A percentile compares a stretch with the other conserved stretches of the same genome.
These are phyloP conservation scores for Neonectria punicea DNA, from an alignment of 2,329 filamentous ascomycete genomes.

Conservation along the genomic window DNA sequence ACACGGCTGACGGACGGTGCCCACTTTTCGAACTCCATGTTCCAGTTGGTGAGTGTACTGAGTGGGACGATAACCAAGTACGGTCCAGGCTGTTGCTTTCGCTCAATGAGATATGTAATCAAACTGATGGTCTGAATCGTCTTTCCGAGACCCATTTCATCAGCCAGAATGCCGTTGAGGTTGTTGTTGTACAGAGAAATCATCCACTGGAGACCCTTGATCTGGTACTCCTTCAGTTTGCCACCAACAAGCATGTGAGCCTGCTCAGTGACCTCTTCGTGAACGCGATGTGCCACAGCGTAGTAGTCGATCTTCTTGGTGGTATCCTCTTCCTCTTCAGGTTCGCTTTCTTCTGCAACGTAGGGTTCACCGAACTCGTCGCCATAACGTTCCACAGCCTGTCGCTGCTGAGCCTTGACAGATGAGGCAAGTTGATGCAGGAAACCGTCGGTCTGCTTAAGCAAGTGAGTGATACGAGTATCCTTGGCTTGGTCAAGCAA, in stretches of 20 bases:
- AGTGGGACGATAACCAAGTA: slow-evolving; percentile 97
- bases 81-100: slow-evolving; percentile 89
- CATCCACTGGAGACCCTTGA: slow-evolving; percentile 99
- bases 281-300: slow-evolving; percentile 93
- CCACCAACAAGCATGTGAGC: slow-evolving; percentile 90
- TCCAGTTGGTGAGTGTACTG: slow-evolving; percentile 98
- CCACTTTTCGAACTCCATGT: slow-evolving; percentile 98
- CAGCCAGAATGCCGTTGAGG: slow-evolving; percentile 96
- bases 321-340: slow-evolving; percentile 75
- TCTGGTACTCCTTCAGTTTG: slow-evolving; percentile 93
- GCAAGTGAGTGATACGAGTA: slow-evolving; percentile 96
- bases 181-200: slow-evolving; percentile 99
- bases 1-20: slow-evolving; percentile 86
- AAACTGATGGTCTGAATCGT: slow-evolving; percentile 99
- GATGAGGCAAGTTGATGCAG: slow-evolving; percentile 94
- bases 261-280: slow-evolving; percentile 88
- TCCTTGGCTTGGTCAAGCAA: slow-evolving; percentile 98
- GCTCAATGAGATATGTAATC: slow-evolving; percentile 96
- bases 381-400: slow-evolving; percentile 81
- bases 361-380: slow-evolving; percentile 60
- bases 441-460: slow-evolving; percentile 98
- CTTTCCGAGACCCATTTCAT: slow-evolving; percentile 99
- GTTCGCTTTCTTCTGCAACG: slow-evolving; percentile 73
- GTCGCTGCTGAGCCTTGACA: slow-evolving; percentile 92
- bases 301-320: slow-evolving; percentile 96